Conservation (phyloP, 2,329 filamentous ascomycete genomes). For the Colletotrichum agaves region DNA sequence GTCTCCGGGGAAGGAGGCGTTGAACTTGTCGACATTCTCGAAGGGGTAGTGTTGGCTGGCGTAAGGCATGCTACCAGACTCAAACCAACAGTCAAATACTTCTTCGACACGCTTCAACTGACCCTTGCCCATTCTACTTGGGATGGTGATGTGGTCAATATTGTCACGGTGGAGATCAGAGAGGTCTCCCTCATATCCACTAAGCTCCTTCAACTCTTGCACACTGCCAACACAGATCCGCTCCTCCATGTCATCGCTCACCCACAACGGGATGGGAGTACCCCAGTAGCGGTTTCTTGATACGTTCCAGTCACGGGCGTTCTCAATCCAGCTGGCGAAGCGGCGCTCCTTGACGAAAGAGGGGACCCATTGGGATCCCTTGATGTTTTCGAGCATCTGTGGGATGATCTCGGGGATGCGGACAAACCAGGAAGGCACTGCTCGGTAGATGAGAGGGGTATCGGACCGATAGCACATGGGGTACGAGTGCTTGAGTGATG, state of each 20-base stretch:
- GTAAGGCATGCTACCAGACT: conserved; percentile 96
- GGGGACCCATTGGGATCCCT: conserved; percentile 92
- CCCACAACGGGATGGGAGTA: conserved; percentile 91
- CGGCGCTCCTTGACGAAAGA: conserved; percentile 90
- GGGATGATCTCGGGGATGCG: conserved; percentile 86
- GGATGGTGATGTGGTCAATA: conserved; percentile 93
- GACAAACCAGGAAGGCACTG: conserved; percentile 95
- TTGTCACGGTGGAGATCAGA: conserved; percentile 92
- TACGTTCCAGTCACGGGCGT: conserved; percentile 95
- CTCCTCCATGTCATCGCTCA: conserved; percentile 89
- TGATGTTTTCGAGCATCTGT: conserved; percentile 89
- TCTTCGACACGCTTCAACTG: conserved; percentile 83
- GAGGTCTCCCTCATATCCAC: conserved; percentile 85
- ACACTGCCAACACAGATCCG: conserved; percentile 87
- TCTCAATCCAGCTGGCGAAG: conserved; percentile 90
- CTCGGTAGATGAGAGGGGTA: conserved; percentile 90
- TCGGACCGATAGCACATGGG: conserved; percentile 96
- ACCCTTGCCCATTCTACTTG: conserved; percentile 88
- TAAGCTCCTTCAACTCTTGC: conserved; percentile 84
- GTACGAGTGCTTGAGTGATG: conserved; percentile 90
- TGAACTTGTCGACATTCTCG: conserved; percentile 84
- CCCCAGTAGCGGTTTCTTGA: conserved; percentile 96
- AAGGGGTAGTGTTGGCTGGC: conserved; percentile 93
- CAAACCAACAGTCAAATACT: conserved; percentile 97
- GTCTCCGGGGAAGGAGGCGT: conserved; percentile 86